phyloP scores from a whole-genome alignment of 176 grass and related monocot genomes.

The Poa annua region DNA sequence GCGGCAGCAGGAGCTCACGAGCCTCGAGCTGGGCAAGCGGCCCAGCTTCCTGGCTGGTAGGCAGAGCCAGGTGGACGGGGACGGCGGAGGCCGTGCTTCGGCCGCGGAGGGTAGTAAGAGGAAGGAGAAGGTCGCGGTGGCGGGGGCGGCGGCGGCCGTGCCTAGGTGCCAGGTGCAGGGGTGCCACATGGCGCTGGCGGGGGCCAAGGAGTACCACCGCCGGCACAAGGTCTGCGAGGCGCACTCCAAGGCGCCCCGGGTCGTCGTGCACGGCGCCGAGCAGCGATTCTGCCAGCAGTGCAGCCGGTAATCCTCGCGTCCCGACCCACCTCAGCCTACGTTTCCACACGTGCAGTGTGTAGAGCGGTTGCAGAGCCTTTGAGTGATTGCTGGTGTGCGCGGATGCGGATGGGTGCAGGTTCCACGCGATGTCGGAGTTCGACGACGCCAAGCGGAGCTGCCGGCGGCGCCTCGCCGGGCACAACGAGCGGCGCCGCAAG shows the following conservation, averaged over 20 bases:
- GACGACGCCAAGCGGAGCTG: constrained; percentile 89
- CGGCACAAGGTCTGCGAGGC: constrained; percentile 85
- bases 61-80: neutral
- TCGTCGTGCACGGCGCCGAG: constrained; percentile 70
- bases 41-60: constrained; percentile 39
- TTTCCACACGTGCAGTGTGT: too few relatives aligned
- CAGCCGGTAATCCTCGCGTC: too few relatives aligned
- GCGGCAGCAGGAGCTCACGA: constrained; percentile 54
- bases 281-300: constrained; percentile 98
- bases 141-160: neutral
- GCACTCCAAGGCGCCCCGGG: constrained; percentile 76
- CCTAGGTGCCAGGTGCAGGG: constrained; percentile 83
- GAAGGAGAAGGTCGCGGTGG: constrained; percentile 49
- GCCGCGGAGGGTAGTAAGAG: constrained; percentile 41
- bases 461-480: constrained; percentile 71
- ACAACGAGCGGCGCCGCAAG: constrained; percentile 90
- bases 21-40: constrained; percentile 73
- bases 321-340: too few relatives aligned
- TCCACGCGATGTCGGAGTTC: constrained; percentile 85
- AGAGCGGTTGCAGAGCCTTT: neutral
- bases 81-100: neutral
- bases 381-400: neutral
- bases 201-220: constrained; percentile 78
- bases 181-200: constrained; percentile 52
- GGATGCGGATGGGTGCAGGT: constrained; percentile 35